phyloP scores from a whole-genome alignment of 164 flowering plant species.

The Vitis rotundifolia region DNA sequence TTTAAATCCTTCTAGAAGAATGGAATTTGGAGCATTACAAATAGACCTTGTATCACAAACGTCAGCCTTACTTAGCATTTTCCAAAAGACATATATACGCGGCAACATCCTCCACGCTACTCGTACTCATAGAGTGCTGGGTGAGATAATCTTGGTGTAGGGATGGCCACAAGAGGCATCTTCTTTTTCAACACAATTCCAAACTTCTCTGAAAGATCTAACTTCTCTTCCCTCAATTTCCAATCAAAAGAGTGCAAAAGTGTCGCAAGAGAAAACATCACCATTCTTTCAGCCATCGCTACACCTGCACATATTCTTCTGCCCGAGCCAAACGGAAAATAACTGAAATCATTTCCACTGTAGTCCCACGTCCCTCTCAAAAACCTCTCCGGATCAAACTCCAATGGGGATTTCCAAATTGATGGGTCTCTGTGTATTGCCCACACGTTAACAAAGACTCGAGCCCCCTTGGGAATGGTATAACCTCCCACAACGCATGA shows the following conservation, averaged over 20 bases:
- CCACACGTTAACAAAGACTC: conserved; percentile 66
- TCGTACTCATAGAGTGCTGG: conserved; percentile 1
- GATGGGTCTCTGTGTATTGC: conserved; percentile 70
- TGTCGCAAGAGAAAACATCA: conserved; percentile 6
- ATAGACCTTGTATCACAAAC: not conserved
- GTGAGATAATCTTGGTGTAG: conserved; percentile 19
- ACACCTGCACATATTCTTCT: conserved; percentile 14
- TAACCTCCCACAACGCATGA: conserved; percentile 53
- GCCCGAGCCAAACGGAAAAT: conserved; percentile 59
- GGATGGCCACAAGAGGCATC: conserved; percentile 15
- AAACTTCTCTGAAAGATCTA: conserved; percentile 16
- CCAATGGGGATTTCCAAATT: conserved; percentile 52
- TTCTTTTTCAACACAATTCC: conserved; percentile 14
- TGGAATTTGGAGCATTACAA: not conserved
- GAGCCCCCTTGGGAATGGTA: conserved; percentile 50
- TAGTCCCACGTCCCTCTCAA: conserved; percentile 36
- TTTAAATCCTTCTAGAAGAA: too few species aligned
- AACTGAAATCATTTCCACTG: conserved; percentile 58
- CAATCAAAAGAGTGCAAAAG: conserved; percentile 21
- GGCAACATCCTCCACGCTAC: too few species aligned
- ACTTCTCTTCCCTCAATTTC: conserved; percentile 6
- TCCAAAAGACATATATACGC: too few species aligned
- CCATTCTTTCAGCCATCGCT: conserved; percentile 18
- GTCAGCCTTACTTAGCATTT: too few species aligned
- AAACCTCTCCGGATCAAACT: conserved; percentile 67